Percentiles rank a stretch among this genome's conserved stretches.
Evolutionary conservation across 345 rosid genomes (phyloP).

Genomic region (Eucalyptus sp.): DNA sequence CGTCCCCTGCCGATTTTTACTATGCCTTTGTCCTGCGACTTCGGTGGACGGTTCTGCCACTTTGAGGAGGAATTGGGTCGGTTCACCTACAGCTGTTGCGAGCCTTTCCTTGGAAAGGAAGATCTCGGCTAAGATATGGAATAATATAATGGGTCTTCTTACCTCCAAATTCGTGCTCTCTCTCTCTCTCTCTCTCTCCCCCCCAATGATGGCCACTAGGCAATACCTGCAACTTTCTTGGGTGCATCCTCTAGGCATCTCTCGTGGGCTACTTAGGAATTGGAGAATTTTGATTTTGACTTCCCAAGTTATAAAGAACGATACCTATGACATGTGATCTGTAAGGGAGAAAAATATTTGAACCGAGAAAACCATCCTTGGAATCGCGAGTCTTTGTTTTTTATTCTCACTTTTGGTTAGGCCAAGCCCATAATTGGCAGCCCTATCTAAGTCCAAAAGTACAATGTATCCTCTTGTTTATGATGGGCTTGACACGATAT

Average conservation of each 20-base stretch:
- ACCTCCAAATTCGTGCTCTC: not conserved
- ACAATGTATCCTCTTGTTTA: not conserved
- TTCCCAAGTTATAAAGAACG: not conserved
- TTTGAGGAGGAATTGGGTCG: not conserved
- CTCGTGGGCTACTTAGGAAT: not conserved
- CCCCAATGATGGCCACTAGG: not conserved
- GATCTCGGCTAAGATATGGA: not conserved
- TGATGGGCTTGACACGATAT: not conserved
- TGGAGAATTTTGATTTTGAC: not conserved
- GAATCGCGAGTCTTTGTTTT: not conserved
- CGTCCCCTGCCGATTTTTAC: not conserved
- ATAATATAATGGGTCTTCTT: not conserved
- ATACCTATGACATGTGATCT: not conserved
- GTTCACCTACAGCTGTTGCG: not conserved
- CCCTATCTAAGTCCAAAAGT: not conserved
- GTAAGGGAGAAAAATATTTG: not conserved
- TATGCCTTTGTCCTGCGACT: not conserved
- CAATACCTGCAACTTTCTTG: not conserved
- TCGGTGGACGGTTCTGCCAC: not conserved
- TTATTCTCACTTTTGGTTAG: not conserved
- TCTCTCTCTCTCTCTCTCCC: not conserved
- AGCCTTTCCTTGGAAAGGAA: not conserved
- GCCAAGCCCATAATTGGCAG: not conserved
- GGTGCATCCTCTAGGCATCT: not conserved
- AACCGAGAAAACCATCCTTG: not conserved